Base-by-base conservation (phyloP, 805 yeast species). In the Debaryomyces maramus region DNA sequence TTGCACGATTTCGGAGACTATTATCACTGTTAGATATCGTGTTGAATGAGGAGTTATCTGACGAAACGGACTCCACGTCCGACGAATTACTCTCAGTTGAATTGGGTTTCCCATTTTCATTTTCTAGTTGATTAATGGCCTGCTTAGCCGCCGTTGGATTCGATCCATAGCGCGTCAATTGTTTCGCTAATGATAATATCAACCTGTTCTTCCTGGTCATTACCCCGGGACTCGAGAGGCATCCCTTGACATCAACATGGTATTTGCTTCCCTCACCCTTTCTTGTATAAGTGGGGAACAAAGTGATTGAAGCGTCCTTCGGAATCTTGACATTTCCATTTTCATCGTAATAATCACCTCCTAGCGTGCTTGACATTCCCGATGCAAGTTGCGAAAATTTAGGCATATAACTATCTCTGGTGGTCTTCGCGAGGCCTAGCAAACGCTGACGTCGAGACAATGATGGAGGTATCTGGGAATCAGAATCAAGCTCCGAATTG, bases 201-300 rank as follows among this genome's bases (percentile, higher is more conserved):
- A 90, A 58, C 42, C 82, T 67, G 59, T 88, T 88, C 53, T 84
- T 88, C 30, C 95, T 69, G 21, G 77, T 75, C 70, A 80, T 75
- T 6, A 75, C 67, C 1, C 95, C 95, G 0, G 89, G 88, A 30
- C 85, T 71, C 8, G 78, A 72, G 19, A 85, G 64, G 75, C 85
- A 78, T 5, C 97, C 96, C 32, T 86, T 72, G 3, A 90, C 78
- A 24, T 80, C 79, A 28, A 75, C 75, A 46, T 68, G 78, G 37
- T 67, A 70, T 15, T 39, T 42, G 6, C 51, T 58, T 7, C 17
- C 36, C 23, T 50, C 43, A 6, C 38, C 44, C n/a, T 45, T 38
- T 8, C 67, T 49, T 2, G 74, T 61, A 46, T 67, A 68, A 1
- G 68, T 56, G 2, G 74, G 73, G 32, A 58, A 63, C 5, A 83